These are phyloP conservation scores for Saccharomycopsis oosterbeekiorum DNA, from an alignment of 805 yeast species.

Conservation along the genomic window DNA sequence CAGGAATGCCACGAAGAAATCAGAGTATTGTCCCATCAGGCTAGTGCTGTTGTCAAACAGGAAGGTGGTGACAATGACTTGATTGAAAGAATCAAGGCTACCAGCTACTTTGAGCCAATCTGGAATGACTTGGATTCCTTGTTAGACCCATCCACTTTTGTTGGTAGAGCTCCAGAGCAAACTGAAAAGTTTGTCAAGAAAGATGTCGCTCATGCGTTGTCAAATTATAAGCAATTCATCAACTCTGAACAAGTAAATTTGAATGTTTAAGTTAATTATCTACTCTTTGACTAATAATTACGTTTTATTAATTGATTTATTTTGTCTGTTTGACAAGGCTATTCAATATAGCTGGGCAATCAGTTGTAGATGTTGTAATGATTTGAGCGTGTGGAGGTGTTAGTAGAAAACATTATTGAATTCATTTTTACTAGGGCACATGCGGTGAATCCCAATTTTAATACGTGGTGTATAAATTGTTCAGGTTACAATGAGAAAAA, in stretches of 20 bases:
- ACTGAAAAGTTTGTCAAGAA: conserved; percentile 82
- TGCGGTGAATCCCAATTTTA: background rate
- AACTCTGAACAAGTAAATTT: conserved; percentile 64
- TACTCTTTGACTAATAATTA: background rate
- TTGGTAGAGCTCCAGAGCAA: conserved; percentile 98
- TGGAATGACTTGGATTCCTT: conserved; percentile 73
- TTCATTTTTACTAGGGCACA: background rate
- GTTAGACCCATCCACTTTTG: conserved; percentile 87
- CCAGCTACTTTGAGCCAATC: conserved; percentile 79
- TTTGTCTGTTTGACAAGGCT: background rate
- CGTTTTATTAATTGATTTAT: background rate
- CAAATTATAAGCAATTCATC: conserved; percentile 50
- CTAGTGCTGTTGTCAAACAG: conserved; percentile 93
- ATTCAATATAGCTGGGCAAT: too few relatives aligned
- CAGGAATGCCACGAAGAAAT: conserved; percentile 98
- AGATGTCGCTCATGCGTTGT: conserved; percentile 78
- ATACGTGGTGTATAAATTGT: background rate
- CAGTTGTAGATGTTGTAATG: too few relatives aligned
- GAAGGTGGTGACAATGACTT: conserved; percentile 98
- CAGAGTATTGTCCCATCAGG: conserved; percentile 94
- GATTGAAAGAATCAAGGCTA: conserved; percentile 73
- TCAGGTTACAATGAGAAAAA: too few relatives aligned
- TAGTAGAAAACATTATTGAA: too few relatives aligned
- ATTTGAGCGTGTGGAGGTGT: too few relatives aligned
- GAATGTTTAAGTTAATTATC: conserved; percentile 45